Percentiles rank a stretch among this genome's conserved stretches.
These are phyloP conservation scores for Plasmodium gaboni DNA, from an alignment of 169 alveolate genomes.

Conservation along the genomic window DNA sequence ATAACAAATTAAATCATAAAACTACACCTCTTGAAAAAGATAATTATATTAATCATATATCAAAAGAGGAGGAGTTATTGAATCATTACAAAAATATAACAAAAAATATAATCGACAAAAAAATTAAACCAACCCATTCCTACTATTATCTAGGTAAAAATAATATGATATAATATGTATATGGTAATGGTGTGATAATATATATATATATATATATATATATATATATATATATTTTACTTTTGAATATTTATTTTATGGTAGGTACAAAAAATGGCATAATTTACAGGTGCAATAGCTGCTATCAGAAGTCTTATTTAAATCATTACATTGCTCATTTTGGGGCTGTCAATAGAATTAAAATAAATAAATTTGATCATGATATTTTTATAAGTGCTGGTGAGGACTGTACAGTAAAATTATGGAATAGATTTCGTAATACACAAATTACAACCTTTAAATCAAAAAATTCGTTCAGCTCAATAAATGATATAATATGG, in stretches of 20 bases:
- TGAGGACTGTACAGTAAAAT: constrained; percentile 64
- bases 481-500: constrained; percentile 74
- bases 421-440: constrained; percentile 63
- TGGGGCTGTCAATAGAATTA: constrained; percentile 65
- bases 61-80: constrained; percentile 58
- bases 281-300: constrained; percentile 76
- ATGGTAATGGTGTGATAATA: background rate
- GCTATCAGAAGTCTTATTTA: constrained; percentile 69
- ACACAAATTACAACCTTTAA: constrained; percentile 69
- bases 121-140: constrained; percentile 67
- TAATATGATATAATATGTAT: background rate
- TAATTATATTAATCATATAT: constrained; percentile 6
- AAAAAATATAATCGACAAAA: constrained; percentile 59
- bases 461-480: constrained; percentile 61
- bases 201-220: background rate
- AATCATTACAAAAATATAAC: constrained; percentile 66
- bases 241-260: background rate
- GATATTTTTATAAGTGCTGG: constrained; percentile 76
- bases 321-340: constrained; percentile 66
- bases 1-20: background rate
- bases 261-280: constrained; percentile 72
- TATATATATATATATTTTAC: background rate
- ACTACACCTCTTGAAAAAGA: background rate
- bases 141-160: constrained; percentile 63
- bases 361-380: constrained; percentile 66